Evolutionary conservation across 1,284 basidiomycete species (phyloP), one percentile per base, ranked within the genome.

Genomic region (Malassezia pachydermatis): DNA sequence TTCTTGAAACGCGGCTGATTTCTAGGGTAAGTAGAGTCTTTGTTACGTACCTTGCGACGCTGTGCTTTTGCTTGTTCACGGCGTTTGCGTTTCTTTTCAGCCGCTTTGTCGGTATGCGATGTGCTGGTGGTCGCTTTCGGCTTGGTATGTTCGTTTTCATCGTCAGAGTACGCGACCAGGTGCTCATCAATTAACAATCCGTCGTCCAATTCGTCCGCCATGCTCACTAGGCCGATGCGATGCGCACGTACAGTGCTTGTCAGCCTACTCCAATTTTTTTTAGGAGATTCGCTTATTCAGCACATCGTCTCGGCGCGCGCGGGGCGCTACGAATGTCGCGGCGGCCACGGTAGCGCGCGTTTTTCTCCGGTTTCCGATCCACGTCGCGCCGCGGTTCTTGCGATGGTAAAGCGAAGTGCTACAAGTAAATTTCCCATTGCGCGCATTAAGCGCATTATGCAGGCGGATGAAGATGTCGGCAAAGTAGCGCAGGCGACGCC

Each of bases 391-490:
- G 29, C 25, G 13, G 17, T n/a, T n/a, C n/a, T 35, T 5, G 28
- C 38, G 13, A 70, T 70, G 68, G 68, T 63, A 24, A 63, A 63
- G 33, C 59, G 65, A 17, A 60, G 59, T 8, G 56, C 59, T 32
- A 55, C 62, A 29, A 46, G 44, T 58, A 70, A 70, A 42, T 71
- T 71, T 32, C 68, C 68, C 27, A 67, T 71, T 5, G 92, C 92
- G 6, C 81, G 92, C 46, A 98, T 96, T 76, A 98, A 96, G 79
- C 88, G 90, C 77, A 95, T 98, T 55, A 98, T 98, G 88, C 92
- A 98, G 76, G 89, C 92, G 72, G 92, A 99, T 72, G 94, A 99
- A 71, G 92, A 99, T 72, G 92, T 98, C 14, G 92, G 94, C 48
- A 99, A 99, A 74, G 88, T 99, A 16, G 90, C 94, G 1, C 87